Evolutionary conservation across 305 asterid species (phyloP), one percentile per base, ranked within the genome.

Genomic region (Salvia sclarea): DNA sequence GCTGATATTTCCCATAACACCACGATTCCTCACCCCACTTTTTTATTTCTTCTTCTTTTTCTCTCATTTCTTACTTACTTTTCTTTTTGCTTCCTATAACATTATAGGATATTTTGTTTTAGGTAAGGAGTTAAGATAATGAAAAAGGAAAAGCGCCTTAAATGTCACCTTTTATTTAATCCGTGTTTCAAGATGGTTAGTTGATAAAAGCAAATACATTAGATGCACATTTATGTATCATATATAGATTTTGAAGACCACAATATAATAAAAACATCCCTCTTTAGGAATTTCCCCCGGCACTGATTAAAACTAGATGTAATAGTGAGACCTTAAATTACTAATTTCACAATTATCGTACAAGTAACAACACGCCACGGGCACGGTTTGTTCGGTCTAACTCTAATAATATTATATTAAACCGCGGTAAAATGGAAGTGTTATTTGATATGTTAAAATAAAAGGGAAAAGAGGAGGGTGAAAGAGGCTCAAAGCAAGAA

Each of bases 1-100:
- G 53, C 35, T 77, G 53, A 71, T 77, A 60, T 80, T 84, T 80
- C 82, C 86, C 81, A 78, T 31, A 64, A 72, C 72, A 37, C 71
- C 48, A 55, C 70, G 35, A 52, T 13, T 0, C 22, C 33, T 14
- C 56, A 2, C 28, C 28, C 24, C 52, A 8, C 50, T 17, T 24
- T 20, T 4, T 47, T 14, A n/a, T 44, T 0, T 40, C 12, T 12
- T 0, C 12, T 47, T n/a, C 1, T 41, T 41, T 4, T 2, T 45
- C 17, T 20, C 57, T 50, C 11, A 9, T 50, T 50, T 50, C 3
- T 10, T 24, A 12, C 18, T 22, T 53, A 22, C 8, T 24, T 53
- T 53, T 53, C 22, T 21, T 52, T 48, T 52, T 52, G 59, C 33
- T 4, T 21, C 58, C n/a, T 3, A 50, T 22, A 10, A 10, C 57